Base-by-base conservation (phyloP, 306 rosid genomes). In the Prunus davidiana region DNA sequence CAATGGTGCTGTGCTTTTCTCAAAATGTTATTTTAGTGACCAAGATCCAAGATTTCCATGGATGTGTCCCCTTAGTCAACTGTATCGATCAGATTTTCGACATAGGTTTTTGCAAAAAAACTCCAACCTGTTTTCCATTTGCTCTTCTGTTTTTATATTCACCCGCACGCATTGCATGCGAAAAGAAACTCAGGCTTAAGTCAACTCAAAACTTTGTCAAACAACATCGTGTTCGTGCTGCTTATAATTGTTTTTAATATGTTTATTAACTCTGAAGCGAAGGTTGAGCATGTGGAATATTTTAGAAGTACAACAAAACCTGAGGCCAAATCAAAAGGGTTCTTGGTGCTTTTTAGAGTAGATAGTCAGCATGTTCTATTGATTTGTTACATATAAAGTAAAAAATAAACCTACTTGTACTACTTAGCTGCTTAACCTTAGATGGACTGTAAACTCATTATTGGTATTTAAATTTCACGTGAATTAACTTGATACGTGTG, bases 41-140 rank as follows among this genome's bases (percentile, higher is more conserved):
- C 85, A 81, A 76, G 90, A 91, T 91, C 92, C 97, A 80, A 87
- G 82, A 79, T 72, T 82, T 77, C 75, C 64, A 78, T 49, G 71
- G 78, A 73, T 75, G 57, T 80, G 71, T 75, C 78, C 71, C 80
- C 49, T 64, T 32, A 87, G 91, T 87, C 96, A 89, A 92, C 87
- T 32, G 62, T 34, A 8, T 54, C 15, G 50, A 80, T 75, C 84
- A 77, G 87, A 83, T 84, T 84, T 82, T 78, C 81, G 83, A 79
- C 89, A 82, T 54, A 82, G 83, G 85, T 77, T 77, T 78, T 79
- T 8, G 9, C 28, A 20, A 30, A 19, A 25, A 60, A 24, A 24
- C 62, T 78, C 58, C 61, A 74, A 55, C 62, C 78, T 79, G 75
- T 78, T 65, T 62, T 60, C 63, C 56, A 16, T 22, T 46, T 3